Percentiles rank a stretch among this genome's conserved stretches.
These are phyloP conservation scores for Tuber aestivum DNA, from an alignment of 495 filamentous ascomycete genomes.

Conservation along the genomic window DNA sequence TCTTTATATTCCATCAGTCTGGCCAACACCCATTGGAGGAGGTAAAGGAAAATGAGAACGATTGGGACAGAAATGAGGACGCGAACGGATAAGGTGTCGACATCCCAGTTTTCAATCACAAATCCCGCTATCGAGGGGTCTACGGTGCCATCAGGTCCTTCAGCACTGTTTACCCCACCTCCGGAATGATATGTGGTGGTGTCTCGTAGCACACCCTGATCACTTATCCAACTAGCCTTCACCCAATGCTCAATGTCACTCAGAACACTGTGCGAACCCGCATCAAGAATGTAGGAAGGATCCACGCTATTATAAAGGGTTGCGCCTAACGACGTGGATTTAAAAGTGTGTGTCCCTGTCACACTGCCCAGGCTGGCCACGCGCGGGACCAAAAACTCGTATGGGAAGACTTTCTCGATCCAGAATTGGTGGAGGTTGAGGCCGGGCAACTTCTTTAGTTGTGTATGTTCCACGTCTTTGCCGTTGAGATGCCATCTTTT, in stretches of 20 bases:
- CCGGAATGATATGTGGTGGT: background rate
- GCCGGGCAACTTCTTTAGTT: background rate
- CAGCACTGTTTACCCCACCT: background rate
- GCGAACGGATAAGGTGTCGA: background rate
- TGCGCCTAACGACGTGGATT: background rate
- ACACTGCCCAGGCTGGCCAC: background rate
- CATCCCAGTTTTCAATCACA: background rate
- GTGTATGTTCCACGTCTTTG: background rate
- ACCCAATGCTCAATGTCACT: background rate
- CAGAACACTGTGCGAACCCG: background rate
- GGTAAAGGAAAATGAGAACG: background rate
- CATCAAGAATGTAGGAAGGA: background rate
- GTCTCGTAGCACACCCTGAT: background rate
- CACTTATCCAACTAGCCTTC: background rate
- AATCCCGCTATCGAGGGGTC: background rate
- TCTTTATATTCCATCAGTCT: too few species aligned
- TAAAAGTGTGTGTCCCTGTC: background rate
- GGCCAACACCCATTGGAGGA: background rate
- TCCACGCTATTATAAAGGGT: too few species aligned
- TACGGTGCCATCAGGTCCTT: background rate
- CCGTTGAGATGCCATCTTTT: background rate
- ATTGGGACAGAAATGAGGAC: background rate
- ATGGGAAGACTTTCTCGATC: background rate
- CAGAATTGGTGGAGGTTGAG: background rate
- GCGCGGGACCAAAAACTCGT: background rate